A percentile compares a stretch with the other conserved stretches of the same genome.
Conservation (phyloP, 768 basidiomycete genomes). For the Imleria badia region DNA sequence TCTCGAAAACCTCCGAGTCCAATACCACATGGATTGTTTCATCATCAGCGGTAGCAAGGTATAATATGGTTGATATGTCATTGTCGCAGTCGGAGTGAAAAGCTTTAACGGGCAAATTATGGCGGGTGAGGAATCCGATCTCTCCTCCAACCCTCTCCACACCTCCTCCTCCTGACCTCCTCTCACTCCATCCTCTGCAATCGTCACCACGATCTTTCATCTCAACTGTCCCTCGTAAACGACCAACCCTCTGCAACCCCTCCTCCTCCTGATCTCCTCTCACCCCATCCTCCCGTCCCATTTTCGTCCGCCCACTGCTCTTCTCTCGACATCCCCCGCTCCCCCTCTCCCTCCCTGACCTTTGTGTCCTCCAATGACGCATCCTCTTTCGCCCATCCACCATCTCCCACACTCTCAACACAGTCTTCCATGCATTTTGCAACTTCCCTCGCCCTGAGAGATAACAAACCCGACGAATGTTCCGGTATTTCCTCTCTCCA, state of each 20-base stretch:
- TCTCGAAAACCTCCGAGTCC: too few relatives aligned
- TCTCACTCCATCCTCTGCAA: conserved; percentile 31
- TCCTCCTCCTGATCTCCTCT: conserved; percentile 20
- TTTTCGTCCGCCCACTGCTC: conserved; percentile 4
- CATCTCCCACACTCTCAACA: conserved; percentile 75
- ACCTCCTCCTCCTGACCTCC: conserved; percentile 11
- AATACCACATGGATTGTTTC: conserved; percentile 86
- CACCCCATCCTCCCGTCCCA: conserved; percentile 10
- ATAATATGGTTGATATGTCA: conserved; percentile 88
- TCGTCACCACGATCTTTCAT: conserved; percentile 37
- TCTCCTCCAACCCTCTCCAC: neutral
- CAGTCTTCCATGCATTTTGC: conserved; percentile 61
- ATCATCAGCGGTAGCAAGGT: conserved; percentile 91
- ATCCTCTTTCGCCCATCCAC: conserved; percentile 46
- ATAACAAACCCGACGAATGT: conserved; percentile 63
- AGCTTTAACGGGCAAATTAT: conserved; percentile 97
- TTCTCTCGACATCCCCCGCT: conserved; percentile 33
- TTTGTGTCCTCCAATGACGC: conserved; percentile 43
- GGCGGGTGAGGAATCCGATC: conserved; percentile 63
- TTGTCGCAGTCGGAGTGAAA: conserved; percentile 88
- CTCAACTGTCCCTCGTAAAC: conserved; percentile 22
- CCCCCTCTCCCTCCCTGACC: conserved; percentile 31
- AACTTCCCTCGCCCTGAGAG: conserved; percentile 57
- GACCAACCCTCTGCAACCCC: neutral
- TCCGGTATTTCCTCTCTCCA: conserved; percentile 52